phyloP scores from a whole-genome alignment of 129 eudicot genomes.

The Pittosporum tobira region DNA sequence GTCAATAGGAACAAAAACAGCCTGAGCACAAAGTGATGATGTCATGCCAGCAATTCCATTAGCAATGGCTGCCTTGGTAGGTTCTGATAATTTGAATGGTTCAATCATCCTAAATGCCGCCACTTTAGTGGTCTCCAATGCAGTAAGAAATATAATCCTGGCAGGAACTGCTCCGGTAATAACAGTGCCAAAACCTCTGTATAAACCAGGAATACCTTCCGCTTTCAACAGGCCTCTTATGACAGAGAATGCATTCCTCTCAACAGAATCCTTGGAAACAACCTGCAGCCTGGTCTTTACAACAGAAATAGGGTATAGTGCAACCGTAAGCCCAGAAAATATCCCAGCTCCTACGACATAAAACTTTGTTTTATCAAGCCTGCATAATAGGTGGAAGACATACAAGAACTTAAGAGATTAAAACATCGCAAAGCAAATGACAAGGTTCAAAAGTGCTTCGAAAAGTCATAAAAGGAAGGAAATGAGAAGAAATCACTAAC shows the following conservation, averaged over 20 bases:
- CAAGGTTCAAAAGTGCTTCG: neutral
- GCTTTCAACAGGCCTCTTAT: constrained; percentile 57
- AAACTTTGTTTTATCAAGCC: constrained; percentile 96
- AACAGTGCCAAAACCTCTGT: constrained; percentile 93
- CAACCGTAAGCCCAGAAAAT: constrained; percentile 80
- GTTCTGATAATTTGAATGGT: constrained; percentile 72
- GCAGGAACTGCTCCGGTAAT: constrained; percentile 90
- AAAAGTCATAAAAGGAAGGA: neutral
- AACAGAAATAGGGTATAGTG: constrained; percentile 85
- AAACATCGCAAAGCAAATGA: neutral
- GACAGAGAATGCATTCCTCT: constrained; percentile 73
- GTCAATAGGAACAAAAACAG: constrained; percentile 87
- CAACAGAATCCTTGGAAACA: constrained; percentile 65
- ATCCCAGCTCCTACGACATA: constrained; percentile 95
- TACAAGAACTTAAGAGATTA: neutral
- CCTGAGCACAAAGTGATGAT: constrained; percentile 76
- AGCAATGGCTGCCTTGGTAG: constrained; percentile 91
- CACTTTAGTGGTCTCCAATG: constrained; percentile 87
- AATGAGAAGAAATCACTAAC: neutral
- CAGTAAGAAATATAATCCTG: constrained; percentile 79
- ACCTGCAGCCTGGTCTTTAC: constrained; percentile 94
- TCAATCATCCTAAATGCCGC: constrained; percentile 73
- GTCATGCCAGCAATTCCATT: constrained; percentile 93
- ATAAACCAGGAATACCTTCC: constrained; percentile 91
- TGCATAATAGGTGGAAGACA: constrained; percentile 24